Base-by-base conservation (phyloP, 2,329 filamentous ascomycete species). In the Calonectria pauciramosa region DNA sequence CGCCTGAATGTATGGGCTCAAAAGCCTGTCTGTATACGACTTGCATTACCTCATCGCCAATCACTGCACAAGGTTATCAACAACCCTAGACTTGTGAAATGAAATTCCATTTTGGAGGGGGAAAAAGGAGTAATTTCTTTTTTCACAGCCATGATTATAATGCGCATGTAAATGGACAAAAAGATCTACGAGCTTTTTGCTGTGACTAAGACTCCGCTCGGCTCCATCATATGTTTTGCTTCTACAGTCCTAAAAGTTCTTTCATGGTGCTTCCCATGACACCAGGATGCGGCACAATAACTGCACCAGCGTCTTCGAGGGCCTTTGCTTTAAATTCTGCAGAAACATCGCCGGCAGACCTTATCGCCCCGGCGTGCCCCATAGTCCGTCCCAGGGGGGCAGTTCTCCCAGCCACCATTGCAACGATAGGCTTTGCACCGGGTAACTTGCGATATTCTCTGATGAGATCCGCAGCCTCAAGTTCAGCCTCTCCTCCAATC, bases 381-480 rank as follows among this genome's bases (percentile, higher is more conserved):
- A 95, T 95, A 9, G 93, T 89, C 47, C 89, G 89, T 0, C 91
- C 91, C 44, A 86, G 82, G 2, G 90, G 90, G 10, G 93, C 93
- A 69, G 91, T 89, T 73, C 90, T 84, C 1, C 94, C 94, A 14
- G 91, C 93, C 20, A 95, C 89, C 71, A 95, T 88, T 54, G 92
- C 93, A 80, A 94, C 73, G 32, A 86, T 88, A 72, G 88, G 92
- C 87, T 95, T 95, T 0, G 93, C 92, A 66, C 91, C 89, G 9
- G 85, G 77, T 10, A 91, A 87, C 69, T 85, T 88, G 14, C 86
- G 88, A 81, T 95, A 94, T n/a, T 92, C 90, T 66, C 84, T 87
- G 74, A 95, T 94, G 87, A 93, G 92, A 23, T 94, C 92, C 0
- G 94, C 94, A 16, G 94, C 94, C 79, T 92, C 90, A 49, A 94